Evolutionary conservation across 805 yeast genomes (phyloP).

Genomic region (Saccharomyces mikatae): DNA sequence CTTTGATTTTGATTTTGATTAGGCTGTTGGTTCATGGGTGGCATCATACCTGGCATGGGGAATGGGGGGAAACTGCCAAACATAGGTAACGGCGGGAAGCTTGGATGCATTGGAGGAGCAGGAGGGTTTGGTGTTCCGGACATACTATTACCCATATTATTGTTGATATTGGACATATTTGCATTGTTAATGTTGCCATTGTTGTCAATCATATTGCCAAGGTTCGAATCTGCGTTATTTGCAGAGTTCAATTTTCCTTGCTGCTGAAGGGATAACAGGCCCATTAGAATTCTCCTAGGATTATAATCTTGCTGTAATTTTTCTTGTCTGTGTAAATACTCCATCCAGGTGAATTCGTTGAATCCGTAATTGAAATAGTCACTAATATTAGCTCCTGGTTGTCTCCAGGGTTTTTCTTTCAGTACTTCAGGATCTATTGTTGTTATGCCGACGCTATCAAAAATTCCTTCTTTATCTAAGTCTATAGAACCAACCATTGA

Average conservation of each 20-base stretch:
- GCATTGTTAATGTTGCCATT: slow-evolving; percentile 9
- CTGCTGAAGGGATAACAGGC: slow-evolving; percentile 30
- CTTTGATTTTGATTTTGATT: slow-evolving; percentile 1
- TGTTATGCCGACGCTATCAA: slow-evolving; percentile 76
- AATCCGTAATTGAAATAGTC: slow-evolving; percentile 96
- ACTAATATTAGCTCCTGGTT: slow-evolving; percentile 90
- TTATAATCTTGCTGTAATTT: slow-evolving; percentile 69
- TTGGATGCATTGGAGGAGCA: slow-evolving; percentile 20
- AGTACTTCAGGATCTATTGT: slow-evolving; percentile 70
- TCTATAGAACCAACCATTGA: slow-evolving; percentile 27
- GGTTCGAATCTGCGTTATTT: not conserved
- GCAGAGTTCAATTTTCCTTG: slow-evolving; percentile 33
- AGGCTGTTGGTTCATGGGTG: slow-evolving; percentile 28
- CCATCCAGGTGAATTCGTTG: slow-evolving; percentile 93
- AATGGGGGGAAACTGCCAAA: slow-evolving; percentile 31
- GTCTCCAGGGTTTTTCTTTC: slow-evolving; percentile 96
- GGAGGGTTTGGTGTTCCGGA: slow-evolving; percentile 6
- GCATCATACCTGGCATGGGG: slow-evolving; percentile 34
- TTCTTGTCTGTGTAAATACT: slow-evolving; percentile 84
- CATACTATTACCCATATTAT: slow-evolving; percentile 1
- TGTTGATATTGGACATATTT: slow-evolving; percentile 1
- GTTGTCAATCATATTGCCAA: slow-evolving; percentile 8
- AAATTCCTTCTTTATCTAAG: slow-evolving; percentile 28
- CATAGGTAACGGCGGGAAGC: slow-evolving; percentile 29
- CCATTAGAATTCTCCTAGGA: slow-evolving; percentile 70